A percentile compares a stretch with the other conserved stretches of the same genome.
phyloP scores from a whole-genome alignment of 2,329 filamentous ascomycete genomes.

The Xylaria polymorpha region DNA sequence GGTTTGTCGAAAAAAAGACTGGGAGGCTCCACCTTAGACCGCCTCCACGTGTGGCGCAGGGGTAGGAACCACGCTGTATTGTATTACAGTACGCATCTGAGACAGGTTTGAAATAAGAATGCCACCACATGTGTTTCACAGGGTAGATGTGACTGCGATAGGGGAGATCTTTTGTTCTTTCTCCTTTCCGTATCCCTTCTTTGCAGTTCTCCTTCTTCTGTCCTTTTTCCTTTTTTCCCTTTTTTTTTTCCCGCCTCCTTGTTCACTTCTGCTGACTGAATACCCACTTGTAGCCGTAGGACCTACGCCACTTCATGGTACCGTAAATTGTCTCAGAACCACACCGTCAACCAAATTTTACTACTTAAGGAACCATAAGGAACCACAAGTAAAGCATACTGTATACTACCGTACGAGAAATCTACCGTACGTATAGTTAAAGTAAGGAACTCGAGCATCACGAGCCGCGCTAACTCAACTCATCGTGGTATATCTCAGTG shows the following conservation, averaged over 20 bases:
- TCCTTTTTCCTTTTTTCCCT: not conserved
- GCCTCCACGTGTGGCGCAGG: constrained; percentile 5
- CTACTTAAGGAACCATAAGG: not conserved
- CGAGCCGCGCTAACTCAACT: constrained; percentile 21
- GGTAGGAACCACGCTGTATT: constrained; percentile 4
- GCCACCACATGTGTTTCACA: constrained; percentile 35
- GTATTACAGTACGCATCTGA: constrained; percentile 24
- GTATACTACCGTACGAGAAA: not conserved
- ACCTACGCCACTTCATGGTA: constrained; percentile 17
- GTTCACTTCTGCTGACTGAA: not conserved
- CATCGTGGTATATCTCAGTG: constrained; percentile 15
- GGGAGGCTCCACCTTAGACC: not conserved
- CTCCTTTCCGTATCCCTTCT: not conserved
- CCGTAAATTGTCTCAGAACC: not conserved
- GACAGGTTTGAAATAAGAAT: constrained; percentile 27
- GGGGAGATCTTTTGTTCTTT: constrained; percentile 20
- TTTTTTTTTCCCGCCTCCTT: not conserved
- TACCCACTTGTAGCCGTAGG: constrained; percentile 16
- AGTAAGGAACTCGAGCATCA: constrained; percentile 12
- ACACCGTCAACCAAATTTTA: not conserved
- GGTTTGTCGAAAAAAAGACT: constrained; percentile 8
- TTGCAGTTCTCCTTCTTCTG: not conserved
- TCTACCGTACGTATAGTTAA: not conserved
- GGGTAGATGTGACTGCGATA: constrained; percentile 1
- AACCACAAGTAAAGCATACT: not conserved